Percentiles rank a stretch among this genome's conserved stretches.
Conservation (phyloP, 2,329 filamentous ascomycete species). For the Pestalotiopsis sp. region DNA sequence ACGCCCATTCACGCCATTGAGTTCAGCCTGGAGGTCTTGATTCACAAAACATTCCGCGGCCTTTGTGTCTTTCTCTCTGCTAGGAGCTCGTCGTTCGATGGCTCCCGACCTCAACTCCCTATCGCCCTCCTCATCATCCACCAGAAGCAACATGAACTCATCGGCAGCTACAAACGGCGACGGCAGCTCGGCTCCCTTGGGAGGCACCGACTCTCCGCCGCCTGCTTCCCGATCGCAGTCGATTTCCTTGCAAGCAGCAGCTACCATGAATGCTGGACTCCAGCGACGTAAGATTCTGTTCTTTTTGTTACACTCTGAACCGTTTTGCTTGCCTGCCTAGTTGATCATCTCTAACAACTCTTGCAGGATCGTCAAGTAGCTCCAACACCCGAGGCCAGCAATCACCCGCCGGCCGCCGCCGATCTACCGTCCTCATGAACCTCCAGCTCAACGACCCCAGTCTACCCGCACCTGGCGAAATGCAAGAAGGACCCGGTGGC, state of each 20-base stretch:
- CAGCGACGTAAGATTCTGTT: slow-evolving; percentile 54
- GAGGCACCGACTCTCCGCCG: slow-evolving; percentile 54
- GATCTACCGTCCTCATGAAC: slow-evolving; percentile 73
- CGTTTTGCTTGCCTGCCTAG: background rate
- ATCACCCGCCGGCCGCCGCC: slow-evolving; percentile 58
- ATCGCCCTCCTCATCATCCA: slow-evolving; percentile 42
- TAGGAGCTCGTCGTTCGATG: slow-evolving; percentile 35
- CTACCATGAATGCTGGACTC: slow-evolving; percentile 76
- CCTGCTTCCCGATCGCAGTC: slow-evolving; percentile 67
- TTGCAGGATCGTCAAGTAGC: slow-evolving; percentile 53
- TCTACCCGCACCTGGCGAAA: slow-evolving; percentile 69
- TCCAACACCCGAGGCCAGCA: slow-evolving; percentile 49
- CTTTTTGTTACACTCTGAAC: background rate
- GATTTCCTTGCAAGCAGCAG: slow-evolving; percentile 74
- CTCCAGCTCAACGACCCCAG: slow-evolving; percentile 73
- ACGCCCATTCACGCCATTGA: background rate
- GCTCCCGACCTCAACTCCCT: slow-evolving; percentile 63
- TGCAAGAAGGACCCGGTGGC: slow-evolving; percentile 51
- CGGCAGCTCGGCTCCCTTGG: slow-evolving; percentile 22
- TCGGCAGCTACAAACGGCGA: slow-evolving; percentile 28
- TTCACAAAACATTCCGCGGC: background rate
- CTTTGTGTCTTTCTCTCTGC: background rate
- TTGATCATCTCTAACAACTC: background rate
- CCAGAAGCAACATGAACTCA: slow-evolving; percentile 39
- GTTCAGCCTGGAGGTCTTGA: background rate